These are phyloP conservation scores for Sambucus nigra DNA, from an alignment of 129 eudicot genomes.

Conservation along the genomic window DNA sequence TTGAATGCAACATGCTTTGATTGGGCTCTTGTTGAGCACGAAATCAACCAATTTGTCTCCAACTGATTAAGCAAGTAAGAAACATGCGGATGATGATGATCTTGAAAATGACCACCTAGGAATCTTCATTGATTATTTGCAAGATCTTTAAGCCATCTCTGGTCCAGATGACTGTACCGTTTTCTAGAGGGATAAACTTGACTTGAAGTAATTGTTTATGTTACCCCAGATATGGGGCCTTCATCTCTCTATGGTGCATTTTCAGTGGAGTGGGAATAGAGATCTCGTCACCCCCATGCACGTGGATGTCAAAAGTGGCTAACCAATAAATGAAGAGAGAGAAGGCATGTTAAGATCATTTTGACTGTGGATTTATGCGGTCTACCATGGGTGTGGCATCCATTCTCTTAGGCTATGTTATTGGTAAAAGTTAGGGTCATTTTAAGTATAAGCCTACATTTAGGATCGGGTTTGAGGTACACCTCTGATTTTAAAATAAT, in stretches of 20 bases:
- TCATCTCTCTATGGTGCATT: constrained; percentile 14
- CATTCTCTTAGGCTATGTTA: too few species aligned
- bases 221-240: constrained; percentile 16
- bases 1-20: constrained; percentile 18
- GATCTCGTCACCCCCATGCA: constrained; percentile 29
- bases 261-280: constrained; percentile 28
- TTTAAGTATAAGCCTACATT: too few species aligned
- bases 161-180: constrained; percentile 14
- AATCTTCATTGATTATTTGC: constrained; percentile 26
- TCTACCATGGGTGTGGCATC: too few species aligned
- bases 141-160: constrained; percentile 17
- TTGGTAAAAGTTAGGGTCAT: too few species aligned
- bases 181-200: constrained; percentile 23
- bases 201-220: constrained; percentile 7
- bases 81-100: constrained; percentile 24
- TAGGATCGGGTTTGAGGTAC: too few species aligned
- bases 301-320: constrained; percentile 26
- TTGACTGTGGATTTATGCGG: too few species aligned
- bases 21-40: constrained; percentile 16
- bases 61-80: constrained; percentile 12
- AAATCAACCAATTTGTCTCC: constrained; percentile 24
- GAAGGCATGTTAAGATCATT: constrained; percentile 13
- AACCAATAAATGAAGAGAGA: constrained; percentile 22
- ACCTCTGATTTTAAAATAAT: too few species aligned
- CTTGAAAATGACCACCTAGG: constrained; percentile 38